Base-by-base conservation (phyloP, 2,329 filamentous ascomycete genomes). In the Moelleriella libera region DNA sequence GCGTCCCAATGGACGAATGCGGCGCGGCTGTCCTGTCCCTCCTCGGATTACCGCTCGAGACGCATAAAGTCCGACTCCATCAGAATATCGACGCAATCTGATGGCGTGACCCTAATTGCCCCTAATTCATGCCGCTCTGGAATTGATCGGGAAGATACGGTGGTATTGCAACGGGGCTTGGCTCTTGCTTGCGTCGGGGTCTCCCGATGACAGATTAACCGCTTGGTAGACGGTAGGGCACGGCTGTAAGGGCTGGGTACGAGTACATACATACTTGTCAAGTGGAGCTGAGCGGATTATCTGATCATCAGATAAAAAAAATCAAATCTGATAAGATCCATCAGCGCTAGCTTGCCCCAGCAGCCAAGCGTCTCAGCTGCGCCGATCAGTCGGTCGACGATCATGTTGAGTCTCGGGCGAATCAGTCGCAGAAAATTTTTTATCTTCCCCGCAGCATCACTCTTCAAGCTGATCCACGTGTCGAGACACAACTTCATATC, bases 221-320 rank as follows among this genome's bases (percentile, higher is more conserved):
- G 21, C 21, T 21, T 21, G 21, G 21, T 21, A 3, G 21, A 21
- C 8, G 12, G 12, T 37, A 37, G 12, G 12, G 12, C 12, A 37
- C 29, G 29, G 30, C n/a, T 32, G 9, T 21, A 29, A 10, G 14
- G 29, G 34, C 29, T 28, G 30, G 14, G 42, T 7, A 11, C 7
- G 40, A 43, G 21, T 30, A 43, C 21, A 14, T 43, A 28, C 6
- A 9, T 9, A 30, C 14, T 45, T 31, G 2, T 2, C 42, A 45
- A 47, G 60, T 62, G 62, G 60, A 56, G 60, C 59, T 63, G 65
- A 66, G 65, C 61, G 61, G 63, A 41, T 66, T 69, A 73, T 72
- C 70, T 69, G 69, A 72, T 73, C 62, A 74, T 75, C 71, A 70
- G 71, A 74, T 74, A 73, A 73, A 69, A 60, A 46, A 8, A 8